phyloP scores from a whole-genome alignment of 441 rosid genomes.

The Arabidopsis hybrid region DNA sequence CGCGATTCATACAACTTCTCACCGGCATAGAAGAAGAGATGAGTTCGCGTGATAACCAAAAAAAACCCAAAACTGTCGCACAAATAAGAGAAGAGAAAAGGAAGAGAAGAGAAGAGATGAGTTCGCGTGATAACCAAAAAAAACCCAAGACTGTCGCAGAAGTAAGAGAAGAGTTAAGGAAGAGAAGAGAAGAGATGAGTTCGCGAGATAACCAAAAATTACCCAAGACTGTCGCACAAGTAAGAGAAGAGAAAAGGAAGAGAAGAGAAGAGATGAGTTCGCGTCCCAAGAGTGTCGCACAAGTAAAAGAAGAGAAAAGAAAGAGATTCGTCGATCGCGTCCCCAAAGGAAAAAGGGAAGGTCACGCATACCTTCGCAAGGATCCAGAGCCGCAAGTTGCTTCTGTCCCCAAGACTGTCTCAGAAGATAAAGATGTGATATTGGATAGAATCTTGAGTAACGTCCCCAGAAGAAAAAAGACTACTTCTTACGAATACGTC shows the following conservation, averaged over 20 bases:
- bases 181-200: too few species aligned
- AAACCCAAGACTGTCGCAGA: background rate
- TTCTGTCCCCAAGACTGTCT: background rate
- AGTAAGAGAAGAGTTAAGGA: background rate
- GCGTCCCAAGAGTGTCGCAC: background rate
- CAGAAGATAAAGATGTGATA: background rate
- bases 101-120: background rate
- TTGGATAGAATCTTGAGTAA: background rate
- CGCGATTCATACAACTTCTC: background rate
- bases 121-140: background rate
- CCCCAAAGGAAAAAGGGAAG: conserved; percentile 23
- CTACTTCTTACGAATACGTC: background rate
- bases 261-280: background rate
- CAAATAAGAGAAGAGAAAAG: background rate
- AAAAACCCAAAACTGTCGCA: background rate
- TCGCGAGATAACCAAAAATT: too few species aligned
- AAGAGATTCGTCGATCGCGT: conserved; percentile 13
- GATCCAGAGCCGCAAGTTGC: background rate
- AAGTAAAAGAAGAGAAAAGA: background rate
- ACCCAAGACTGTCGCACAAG: too few species aligned
- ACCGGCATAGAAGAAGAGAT: conserved; percentile 2
- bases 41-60: background rate
- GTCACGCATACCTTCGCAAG: background rate
- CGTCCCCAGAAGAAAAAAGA: conserved; percentile 1
- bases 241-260: too few species aligned